Percentiles rank a stretch among this genome's conserved stretches.
Conservation (phyloP, 441 rosid genomes). For the Pelargonium fulgidum region DNA sequence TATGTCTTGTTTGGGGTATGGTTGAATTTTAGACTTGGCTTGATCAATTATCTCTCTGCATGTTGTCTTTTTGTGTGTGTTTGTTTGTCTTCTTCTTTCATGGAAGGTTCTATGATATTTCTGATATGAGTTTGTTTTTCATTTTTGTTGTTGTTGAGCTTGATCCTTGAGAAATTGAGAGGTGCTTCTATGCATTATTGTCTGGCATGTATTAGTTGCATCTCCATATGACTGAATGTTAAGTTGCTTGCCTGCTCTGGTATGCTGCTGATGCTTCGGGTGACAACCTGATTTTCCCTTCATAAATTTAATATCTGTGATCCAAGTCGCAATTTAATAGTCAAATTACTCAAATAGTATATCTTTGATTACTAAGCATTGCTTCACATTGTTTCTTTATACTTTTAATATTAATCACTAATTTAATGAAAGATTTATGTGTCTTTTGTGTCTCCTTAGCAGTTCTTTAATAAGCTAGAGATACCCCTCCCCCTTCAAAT, state of each 20-base stretch:
- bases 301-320: neutral
- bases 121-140: neutral
- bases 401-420: neutral
- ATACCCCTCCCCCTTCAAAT: neutral
- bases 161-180: constrained; percentile 4
- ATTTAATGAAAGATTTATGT: neutral
- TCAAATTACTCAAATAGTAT: neutral
- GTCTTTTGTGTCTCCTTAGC: neutral
- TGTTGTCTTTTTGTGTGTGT: neutral
- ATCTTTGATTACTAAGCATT: neutral
- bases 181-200: neutral
- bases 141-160: neutral
- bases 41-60: neutral
- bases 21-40: neutral
- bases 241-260: neutral
- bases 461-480: neutral
- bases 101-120: neutral
- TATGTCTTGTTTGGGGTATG: neutral
- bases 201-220: neutral
- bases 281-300: neutral
- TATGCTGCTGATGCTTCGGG: neutral
- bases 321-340: neutral
- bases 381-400: neutral
- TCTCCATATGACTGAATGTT: neutral
- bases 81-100: neutral